These are phyloP conservation scores for Pittosporum tobira DNA, from an alignment of 129 eudicot species.

Conservation along the genomic window DNA sequence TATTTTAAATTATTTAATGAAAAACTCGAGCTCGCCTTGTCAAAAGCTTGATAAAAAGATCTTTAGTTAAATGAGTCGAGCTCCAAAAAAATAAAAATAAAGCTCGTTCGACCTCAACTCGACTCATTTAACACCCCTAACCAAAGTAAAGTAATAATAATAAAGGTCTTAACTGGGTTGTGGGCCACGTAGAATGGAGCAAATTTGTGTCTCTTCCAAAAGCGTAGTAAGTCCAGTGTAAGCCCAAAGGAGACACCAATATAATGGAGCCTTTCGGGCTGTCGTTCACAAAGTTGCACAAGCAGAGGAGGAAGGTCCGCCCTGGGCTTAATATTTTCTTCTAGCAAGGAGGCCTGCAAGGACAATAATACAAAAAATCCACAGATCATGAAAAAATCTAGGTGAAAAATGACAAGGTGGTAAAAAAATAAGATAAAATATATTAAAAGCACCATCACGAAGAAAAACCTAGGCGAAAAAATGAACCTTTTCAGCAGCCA, in stretches of 20 bases:
- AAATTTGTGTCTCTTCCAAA: slow-evolving; percentile 89
- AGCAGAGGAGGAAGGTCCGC: slow-evolving; percentile 84
- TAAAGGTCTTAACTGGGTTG: slow-evolving; percentile 53
- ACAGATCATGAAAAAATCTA: no score
- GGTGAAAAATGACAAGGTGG: no score
- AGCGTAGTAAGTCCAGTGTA: slow-evolving; percentile 73
- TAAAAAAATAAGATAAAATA: neutral
- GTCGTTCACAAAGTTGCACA: slow-evolving; percentile 75
- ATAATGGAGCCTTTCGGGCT: slow-evolving; percentile 84
- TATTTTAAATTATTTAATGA: no score
- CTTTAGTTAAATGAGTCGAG: no score
- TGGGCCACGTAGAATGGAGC: slow-evolving; percentile 79
- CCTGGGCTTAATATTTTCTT: slow-evolving; percentile 83
- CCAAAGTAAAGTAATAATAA: neutral
- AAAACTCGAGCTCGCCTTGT: no score
- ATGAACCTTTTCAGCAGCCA: slow-evolving; percentile 78
- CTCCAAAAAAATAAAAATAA: no score
- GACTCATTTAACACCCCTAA: no score
- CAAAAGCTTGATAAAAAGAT: no score
- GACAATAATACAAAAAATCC: neutral
- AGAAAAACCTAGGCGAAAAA: neutral
- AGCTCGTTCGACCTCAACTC: no score
- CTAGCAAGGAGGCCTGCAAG: slow-evolving; percentile 75
- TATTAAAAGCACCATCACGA: neutral
- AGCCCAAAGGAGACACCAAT: slow-evolving; percentile 94